Conservation (phyloP, 345 rosid genomes). For the Acer campestre region DNA sequence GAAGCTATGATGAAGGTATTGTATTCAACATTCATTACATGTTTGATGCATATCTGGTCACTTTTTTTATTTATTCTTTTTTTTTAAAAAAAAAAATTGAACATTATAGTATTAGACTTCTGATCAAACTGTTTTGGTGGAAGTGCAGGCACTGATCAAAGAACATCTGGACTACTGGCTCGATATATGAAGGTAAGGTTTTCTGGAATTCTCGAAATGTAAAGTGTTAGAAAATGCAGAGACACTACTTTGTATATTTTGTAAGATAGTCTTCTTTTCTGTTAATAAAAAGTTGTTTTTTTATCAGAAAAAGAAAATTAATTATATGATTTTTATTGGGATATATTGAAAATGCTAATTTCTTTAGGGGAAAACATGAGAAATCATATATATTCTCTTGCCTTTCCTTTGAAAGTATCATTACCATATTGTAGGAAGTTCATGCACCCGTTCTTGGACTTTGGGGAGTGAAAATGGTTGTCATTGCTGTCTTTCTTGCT, state of each 20-base stretch:
- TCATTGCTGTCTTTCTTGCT: conserved; percentile 50
- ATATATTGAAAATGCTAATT: neutral
- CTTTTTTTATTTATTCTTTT: neutral
- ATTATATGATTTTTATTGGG: neutral
- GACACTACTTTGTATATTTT: conserved; percentile 3
- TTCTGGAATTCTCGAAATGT: neutral
- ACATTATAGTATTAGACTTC: conserved; percentile 7
- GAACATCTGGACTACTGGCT: conserved; percentile 47
- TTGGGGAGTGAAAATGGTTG: conserved; percentile 55
- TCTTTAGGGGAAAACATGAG: neutral
- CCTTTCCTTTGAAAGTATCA: neutral
- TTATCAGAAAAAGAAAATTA: neutral
- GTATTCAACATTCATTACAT: neutral
- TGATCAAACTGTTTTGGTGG: conserved; percentile 13
- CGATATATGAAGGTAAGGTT: conserved; percentile 57
- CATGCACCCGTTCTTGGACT: conserved; percentile 53
- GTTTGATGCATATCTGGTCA: neutral
- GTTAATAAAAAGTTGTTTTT: neutral
- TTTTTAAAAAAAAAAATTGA: neutral
- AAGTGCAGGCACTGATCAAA: conserved; percentile 31
- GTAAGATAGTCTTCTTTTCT: neutral
- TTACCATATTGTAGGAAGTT: conserved; percentile 38
- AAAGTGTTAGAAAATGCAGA: neutral
- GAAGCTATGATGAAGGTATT: conserved; percentile 44
- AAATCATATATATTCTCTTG: neutral